Evolutionary conservation across 352 stramenopile genomes (phyloP).

Genomic region (Pythium rhizo-oryzae): DNA sequence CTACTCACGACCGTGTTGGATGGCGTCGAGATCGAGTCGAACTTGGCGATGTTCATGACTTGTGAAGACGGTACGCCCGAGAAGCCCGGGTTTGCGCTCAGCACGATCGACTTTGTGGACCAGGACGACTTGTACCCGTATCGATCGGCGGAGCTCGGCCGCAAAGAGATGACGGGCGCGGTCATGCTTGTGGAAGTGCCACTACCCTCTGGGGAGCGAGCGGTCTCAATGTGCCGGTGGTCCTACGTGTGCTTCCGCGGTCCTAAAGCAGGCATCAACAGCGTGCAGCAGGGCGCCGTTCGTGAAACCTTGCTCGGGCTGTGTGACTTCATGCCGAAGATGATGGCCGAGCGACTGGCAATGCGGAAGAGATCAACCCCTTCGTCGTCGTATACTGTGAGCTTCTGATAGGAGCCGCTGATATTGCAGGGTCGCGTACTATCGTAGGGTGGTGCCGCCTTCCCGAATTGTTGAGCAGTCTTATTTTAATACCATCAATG

Average conservation of each 20-base stretch:
- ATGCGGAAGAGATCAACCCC: background rate
- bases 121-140: conserved; percentile 22
- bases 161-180: conserved; percentile 12
- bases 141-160: background rate
- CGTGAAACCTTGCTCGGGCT: conserved; percentile 1
- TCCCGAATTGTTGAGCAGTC: no score
- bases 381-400: background rate
- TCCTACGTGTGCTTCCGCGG: conserved; percentile 6
- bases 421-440: no score
- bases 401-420: no score
- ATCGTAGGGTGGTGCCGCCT: no score
- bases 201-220: background rate
- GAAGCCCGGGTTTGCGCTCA: conserved; percentile 11
- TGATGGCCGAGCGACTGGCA: conserved; percentile 16
- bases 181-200: conserved; percentile 10
- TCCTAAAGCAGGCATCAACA: background rate
- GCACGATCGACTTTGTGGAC: conserved; percentile 22
- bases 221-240: conserved; percentile 16
- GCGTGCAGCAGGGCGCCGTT: background rate
- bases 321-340: conserved; percentile 9
- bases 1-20: conserved; percentile 8
- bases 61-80: conserved; percentile 7
- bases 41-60: conserved; percentile 11
- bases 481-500: no score
- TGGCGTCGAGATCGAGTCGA: conserved; percentile 19